Percentiles rank a stretch among this genome's conserved stretches.
phyloP scores from a whole-genome alignment of 2,329 filamentous ascomycete species.

The Pseudogymnoascus sp. region DNA sequence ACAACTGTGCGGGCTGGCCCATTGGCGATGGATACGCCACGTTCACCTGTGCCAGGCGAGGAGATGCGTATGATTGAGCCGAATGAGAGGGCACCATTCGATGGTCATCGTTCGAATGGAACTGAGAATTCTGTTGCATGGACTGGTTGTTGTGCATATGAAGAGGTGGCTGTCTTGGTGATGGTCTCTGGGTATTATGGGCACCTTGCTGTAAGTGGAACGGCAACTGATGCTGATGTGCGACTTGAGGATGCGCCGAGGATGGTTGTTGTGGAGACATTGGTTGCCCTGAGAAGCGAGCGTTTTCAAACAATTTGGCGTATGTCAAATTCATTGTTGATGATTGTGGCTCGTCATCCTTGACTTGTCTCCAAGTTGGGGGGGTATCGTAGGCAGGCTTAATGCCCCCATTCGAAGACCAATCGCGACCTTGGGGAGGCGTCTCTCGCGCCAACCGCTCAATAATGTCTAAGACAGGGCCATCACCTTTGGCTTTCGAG shows the following conservation, averaged over 20 bases:
- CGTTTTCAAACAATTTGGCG: conserved; percentile 68
- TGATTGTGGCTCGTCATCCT: conserved; percentile 62
- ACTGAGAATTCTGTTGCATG: conserved; percentile 55
- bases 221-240: conserved; percentile 78
- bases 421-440: conserved; percentile 51
- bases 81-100: conserved; percentile 84
- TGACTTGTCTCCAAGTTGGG: conserved; percentile 71
- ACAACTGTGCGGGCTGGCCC: conserved; percentile 60
- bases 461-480: conserved; percentile 54
- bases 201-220: conserved; percentile 71
- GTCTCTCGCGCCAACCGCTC: conserved; percentile 45
- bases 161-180: conserved; percentile 68
- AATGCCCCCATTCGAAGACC: conserved; percentile 71
- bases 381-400: conserved; percentile 75
- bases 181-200: conserved; percentile 58
- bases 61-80: conserved; percentile 77
- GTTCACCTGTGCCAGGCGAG: conserved; percentile 62
- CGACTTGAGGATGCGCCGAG: conserved; percentile 62
- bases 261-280: conserved; percentile 61
- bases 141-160: conserved; percentile 64
- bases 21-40: conserved; percentile 68
- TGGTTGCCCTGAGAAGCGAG: conserved; percentile 46
- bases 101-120: conserved; percentile 71
- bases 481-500: conserved; percentile 44
- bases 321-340: conserved; percentile 61